Conservation (phyloP, 1,284 basidiomycete genomes). For the Wallemia hederae region DNA sequence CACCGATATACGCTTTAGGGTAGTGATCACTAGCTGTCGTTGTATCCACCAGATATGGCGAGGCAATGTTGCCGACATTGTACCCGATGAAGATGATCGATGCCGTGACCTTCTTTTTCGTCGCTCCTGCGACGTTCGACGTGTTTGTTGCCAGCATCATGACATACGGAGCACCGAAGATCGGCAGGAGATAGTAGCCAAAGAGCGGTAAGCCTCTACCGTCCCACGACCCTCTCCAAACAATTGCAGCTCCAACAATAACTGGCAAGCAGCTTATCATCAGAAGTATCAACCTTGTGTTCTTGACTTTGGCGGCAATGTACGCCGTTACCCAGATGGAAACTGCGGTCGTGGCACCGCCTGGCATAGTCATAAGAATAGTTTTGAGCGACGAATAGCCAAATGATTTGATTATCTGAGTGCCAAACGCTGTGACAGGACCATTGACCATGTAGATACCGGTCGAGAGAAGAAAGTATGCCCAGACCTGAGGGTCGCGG, state of each 20-base stretch:
- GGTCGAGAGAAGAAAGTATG: slow-evolving; percentile 10
- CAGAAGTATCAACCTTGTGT: slow-evolving; percentile 10
- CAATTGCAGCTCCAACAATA: slow-evolving; percentile 12
- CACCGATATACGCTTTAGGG: slow-evolving; percentile 10
- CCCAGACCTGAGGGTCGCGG: slow-evolving; percentile 12
- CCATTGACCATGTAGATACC: slow-evolving; percentile 15
- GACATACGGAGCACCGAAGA: slow-evolving; percentile 15
- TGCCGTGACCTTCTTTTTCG: slow-evolving; percentile 12
- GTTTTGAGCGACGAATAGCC: slow-evolving; percentile 12
- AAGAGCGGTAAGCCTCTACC: slow-evolving; percentile 12
- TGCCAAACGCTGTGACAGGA: slow-evolving; percentile 14
- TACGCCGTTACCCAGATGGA: slow-evolving; percentile 13
- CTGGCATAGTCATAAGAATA: slow-evolving; percentile 8
- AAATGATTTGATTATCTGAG: slow-evolving; percentile 11
- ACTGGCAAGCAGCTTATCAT: slow-evolving; percentile 13
- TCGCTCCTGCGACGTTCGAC: slow-evolving; percentile 12
- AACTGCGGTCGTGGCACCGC: slow-evolving; percentile 10
- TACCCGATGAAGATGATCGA: slow-evolving; percentile 13
- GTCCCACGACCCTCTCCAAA: slow-evolving; percentile 12
- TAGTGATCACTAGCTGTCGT: slow-evolving; percentile 10
- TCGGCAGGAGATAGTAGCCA: slow-evolving; percentile 10
- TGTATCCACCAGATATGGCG: slow-evolving; percentile 10
- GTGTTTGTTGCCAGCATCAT: slow-evolving; percentile 12
- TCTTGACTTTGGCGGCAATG: slow-evolving; percentile 8
- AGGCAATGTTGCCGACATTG: slow-evolving; percentile 10